Conservation (phyloP, 78 protist genomes). For the Neovahlkampfia damariscottae region DNA sequence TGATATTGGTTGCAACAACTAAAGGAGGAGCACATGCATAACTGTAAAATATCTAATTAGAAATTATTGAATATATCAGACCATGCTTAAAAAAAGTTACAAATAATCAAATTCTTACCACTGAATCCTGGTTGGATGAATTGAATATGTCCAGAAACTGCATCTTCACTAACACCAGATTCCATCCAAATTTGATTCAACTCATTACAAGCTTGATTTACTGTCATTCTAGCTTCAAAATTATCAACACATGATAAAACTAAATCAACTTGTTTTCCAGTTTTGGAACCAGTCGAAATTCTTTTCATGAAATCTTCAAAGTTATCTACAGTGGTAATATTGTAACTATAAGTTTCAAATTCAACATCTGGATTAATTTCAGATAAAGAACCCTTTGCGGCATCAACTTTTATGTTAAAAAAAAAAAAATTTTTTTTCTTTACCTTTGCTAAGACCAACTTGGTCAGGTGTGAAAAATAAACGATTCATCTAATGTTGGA, state of each 20-base stretch:
- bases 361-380: constrained; percentile 88
- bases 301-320: constrained; percentile 49
- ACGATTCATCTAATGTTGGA: constrained; percentile 18
- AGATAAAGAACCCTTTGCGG: constrained; percentile 63
- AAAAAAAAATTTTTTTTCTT: constrained; percentile 67
- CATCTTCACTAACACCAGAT: constrained; percentile 92
- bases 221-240: constrained; percentile 73
- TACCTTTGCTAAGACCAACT: constrained; percentile 57
- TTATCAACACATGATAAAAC: constrained; percentile 93
- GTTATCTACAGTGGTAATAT: constrained; percentile 77
- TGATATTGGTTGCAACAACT: constrained; percentile 79
- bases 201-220: constrained; percentile 65
- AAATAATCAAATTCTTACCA: constrained; percentile 2
- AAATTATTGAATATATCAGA: background rate
- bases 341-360: constrained; percentile 49
- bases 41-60: constrained; percentile 67
- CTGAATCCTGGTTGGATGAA: constrained; percentile 58
- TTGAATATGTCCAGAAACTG: constrained; percentile 94
- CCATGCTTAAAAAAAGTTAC: background rate
- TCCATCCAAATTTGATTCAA: constrained; percentile 78
- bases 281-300: constrained; percentile 48
- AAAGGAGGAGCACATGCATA: constrained; percentile 89
- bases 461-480: constrained; percentile 90
- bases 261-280: constrained; percentile 36
- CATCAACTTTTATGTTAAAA: constrained; percentile 31